phyloP scores from a whole-genome alignment of 345 rosid species.

The Citrus cavaleriei region DNA sequence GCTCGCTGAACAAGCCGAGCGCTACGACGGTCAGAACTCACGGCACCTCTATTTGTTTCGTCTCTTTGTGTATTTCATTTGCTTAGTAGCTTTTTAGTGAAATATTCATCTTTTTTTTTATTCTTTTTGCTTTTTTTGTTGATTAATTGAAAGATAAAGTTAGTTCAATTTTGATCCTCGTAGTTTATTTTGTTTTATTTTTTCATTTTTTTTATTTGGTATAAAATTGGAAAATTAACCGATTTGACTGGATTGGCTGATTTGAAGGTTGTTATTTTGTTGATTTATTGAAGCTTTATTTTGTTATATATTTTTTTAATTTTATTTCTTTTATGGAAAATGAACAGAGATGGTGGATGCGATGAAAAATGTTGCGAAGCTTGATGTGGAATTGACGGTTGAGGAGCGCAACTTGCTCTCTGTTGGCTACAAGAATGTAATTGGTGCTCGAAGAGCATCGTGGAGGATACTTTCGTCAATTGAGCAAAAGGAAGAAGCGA shows the following conservation, averaged over 20 bases:
- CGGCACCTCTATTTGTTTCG: background rate
- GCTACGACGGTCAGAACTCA: slow-evolving; percentile 37
- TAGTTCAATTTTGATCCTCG: background rate
- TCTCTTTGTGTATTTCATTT: background rate
- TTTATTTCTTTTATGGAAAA: background rate
- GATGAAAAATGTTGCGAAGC: slow-evolving; percentile 35
- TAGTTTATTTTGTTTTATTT: background rate
- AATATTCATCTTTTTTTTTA: background rate
- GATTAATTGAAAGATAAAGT: background rate
- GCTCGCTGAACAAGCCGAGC: slow-evolving; percentile 53
- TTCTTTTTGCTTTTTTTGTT: background rate
- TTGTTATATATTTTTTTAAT: background rate
- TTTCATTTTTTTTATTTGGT: background rate
- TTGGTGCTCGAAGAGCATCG: slow-evolving; percentile 38
- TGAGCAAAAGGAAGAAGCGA: slow-evolving; percentile 36
- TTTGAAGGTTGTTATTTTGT: background rate
- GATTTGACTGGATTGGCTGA: background rate
- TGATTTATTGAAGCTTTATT: background rate
- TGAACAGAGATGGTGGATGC: slow-evolving; percentile 38
- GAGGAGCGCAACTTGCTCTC: slow-evolving; percentile 40
- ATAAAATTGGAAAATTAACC: background rate
- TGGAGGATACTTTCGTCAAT: slow-evolving; percentile 40
- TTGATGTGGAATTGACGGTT: slow-evolving; percentile 32
- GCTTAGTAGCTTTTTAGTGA: background rate
- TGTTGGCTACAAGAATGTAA: slow-evolving; percentile 35